Evolutionary conservation across 768 basidiomycete species (phyloP), one percentile per base, ranked within the genome.

Genomic region (Russula foetens): DNA sequence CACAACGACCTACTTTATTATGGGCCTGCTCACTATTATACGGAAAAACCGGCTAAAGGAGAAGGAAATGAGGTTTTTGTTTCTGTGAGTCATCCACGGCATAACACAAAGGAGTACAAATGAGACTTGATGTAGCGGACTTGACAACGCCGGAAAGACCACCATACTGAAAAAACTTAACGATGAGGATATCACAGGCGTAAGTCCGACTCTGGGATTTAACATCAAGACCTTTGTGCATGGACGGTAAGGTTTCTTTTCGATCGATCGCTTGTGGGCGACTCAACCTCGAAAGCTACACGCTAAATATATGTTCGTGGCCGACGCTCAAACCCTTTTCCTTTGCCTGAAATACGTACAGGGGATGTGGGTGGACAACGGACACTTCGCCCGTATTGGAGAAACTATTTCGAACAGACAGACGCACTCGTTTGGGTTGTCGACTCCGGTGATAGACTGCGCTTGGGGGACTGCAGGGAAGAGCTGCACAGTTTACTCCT

Each of bases 341-440:
- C 43, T 23, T 23, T 21, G 14, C 29, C 52, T 56, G 21, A 33
- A 46, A 51, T 28, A 43, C 44, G 21, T 56, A 59, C 67, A 98
- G 95, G 96, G 97, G 97, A 99, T 71, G 93, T 98, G 38, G 97
- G 97, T 38, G 96, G 97, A 24, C 97, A 99, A 72, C 84, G 88
- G 59, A 95, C 92, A 0, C 84, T 99, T 53, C 83, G 97, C 31
- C 96, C 97, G 7, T 98, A 98, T 72, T 99, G 97, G 97, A 79
- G 92, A 26, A 99, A 98, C 73, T 98, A 98, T 75, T 98, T 98
- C 67, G 97, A 99, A 73, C 92, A 94, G 74, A 98, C 97, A 11
- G 97, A 98, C 73, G 96, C 90, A 7, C 79, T 99, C 46, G 93
- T 98, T 35, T 99, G 97, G 97, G 96, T 99, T 19, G 95, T 99